phyloP scores from a whole-genome alignment of 495 filamentous ascomycete genomes.

The Talaromyces adpressus region DNA sequence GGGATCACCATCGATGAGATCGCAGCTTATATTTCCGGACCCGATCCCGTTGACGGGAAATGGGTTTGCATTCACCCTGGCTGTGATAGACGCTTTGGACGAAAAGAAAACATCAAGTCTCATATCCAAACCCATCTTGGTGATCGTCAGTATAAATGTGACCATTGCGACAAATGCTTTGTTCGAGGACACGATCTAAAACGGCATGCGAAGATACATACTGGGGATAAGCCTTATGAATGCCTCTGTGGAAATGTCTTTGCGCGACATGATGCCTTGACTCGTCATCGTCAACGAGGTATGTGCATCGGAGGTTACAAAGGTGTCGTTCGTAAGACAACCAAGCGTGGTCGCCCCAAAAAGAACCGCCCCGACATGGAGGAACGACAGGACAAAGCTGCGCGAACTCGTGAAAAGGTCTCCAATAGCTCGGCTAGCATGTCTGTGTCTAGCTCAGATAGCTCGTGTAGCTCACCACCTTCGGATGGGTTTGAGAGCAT shows the following conservation, averaged over 20 bases:
- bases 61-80: constrained; percentile 79
- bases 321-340: constrained; percentile 64
- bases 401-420: constrained; percentile 39
- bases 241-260: constrained; percentile 89
- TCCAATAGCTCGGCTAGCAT: constrained; percentile 31
- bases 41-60: constrained; percentile 62
- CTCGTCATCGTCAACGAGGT: constrained; percentile 85
- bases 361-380: constrained; percentile 58
- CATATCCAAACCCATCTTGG: constrained; percentile 97
- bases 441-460: constrained; percentile 27
- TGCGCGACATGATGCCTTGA: constrained; percentile 88
- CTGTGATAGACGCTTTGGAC: constrained; percentile 78
- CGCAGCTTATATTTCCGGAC: constrained; percentile 72
- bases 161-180: constrained; percentile 85
- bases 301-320: constrained; percentile 93
- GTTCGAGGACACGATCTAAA: constrained; percentile 96
- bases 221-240: constrained; percentile 82
- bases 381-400: constrained; percentile 57
- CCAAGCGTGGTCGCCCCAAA: constrained; percentile 62
- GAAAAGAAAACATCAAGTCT: constrained; percentile 96
- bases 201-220: constrained; percentile 93
- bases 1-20: constrained; percentile 86
- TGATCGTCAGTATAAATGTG: constrained; percentile 87
- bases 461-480: constrained; percentile 23
- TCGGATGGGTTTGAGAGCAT: constrained; percentile 31